Conservation (phyloP, 352 stramenopile species). For the Pythium dissimile region DNA sequence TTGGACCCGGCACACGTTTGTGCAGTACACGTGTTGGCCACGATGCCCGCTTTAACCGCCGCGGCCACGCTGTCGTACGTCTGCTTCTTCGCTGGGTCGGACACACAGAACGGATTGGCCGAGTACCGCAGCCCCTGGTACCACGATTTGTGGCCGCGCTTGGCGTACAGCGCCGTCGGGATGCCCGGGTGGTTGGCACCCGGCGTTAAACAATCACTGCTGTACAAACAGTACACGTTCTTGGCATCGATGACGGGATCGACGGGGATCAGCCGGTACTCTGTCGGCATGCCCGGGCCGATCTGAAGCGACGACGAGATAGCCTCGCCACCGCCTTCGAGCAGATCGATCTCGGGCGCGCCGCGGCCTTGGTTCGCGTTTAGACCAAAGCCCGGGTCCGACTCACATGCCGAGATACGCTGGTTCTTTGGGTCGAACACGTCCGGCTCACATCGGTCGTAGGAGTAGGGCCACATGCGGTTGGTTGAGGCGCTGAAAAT, state of each 20-base stretch:
- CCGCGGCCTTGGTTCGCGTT: constrained; percentile 43
- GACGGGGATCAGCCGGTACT: constrained; percentile 50
- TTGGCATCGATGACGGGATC: constrained; percentile 25
- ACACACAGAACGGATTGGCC: constrained; percentile 36
- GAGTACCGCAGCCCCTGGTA: constrained; percentile 56
- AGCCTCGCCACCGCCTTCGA: constrained; percentile 78
- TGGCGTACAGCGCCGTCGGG: constrained; percentile 33
- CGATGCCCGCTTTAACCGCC: constrained; percentile 46
- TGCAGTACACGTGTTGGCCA: constrained; percentile 38
- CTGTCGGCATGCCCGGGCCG: constrained; percentile 51
- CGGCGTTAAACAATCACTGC: constrained; percentile 33
- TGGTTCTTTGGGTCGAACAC: constrained; percentile 71
- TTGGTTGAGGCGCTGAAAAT: constrained; percentile 15
- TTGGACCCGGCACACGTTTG: constrained; percentile 43
- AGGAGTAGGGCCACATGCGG: constrained; percentile 90
- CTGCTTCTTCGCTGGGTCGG: constrained; percentile 16
- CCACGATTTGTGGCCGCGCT: constrained; percentile 46
- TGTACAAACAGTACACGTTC: constrained; percentile 39
- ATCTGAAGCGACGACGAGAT: constrained; percentile 91
- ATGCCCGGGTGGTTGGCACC: constrained; percentile 23
- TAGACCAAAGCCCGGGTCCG: constrained; percentile 86
- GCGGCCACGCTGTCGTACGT: constrained; percentile 34
- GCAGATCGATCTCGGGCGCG: constrained; percentile 93
- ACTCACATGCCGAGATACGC: constrained; percentile 85
- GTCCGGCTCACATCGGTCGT: constrained; percentile 70